Base-by-base conservation (phyloP, 257 asterid genomes). In the Solanum neorickii region DNA sequence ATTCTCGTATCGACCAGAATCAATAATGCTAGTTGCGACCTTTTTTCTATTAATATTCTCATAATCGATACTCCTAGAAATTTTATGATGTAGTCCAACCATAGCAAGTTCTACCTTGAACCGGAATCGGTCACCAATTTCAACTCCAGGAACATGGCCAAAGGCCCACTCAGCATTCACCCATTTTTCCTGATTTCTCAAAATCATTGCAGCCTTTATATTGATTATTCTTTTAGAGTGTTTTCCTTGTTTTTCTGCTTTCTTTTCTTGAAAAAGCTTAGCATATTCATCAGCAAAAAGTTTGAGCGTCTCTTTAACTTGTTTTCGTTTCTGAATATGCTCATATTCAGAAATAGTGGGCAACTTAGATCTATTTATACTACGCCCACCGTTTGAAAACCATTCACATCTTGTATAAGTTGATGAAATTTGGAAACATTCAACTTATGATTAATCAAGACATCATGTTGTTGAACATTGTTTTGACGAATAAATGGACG, bases 81-180 rank as follows among this genome's bases (percentile, higher is more conserved):
- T 76, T 37, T 47, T 72, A 78, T 52, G 9, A 83, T 91, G 92
- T 5, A 91, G 88, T 20, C 91, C 92, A 23, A 90, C 70, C 39
- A 88, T 56, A 23, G 47, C 85, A 29, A 91, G 91, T 83, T 90
- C 91, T 10, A 90, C 87, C 87, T 92, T 87, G 9, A 73, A 86
- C 21, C 27, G 16, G 83, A 49, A 91, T 33, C 33, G 37, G 80
- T 90, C 91, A 37, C 92, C 91, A 42, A 90, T 60, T 35, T 25
- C 42, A 66, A 88, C 66, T 66, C 92, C 91, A 20, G 89, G 91
- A 70, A 86, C 77, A 44, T 88, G 80, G 1, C 93, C 92, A 66
- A 88, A 46, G 10, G 16, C 68, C 86, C 59, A 77, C 41, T 3
- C 87, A 20, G 84, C 12, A 89, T 86, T 31, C 41, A 86, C 88